Evolutionary conservation across 768 basidiomycete genomes (phyloP).

Genomic region (Boletus rubescentipes): DNA sequence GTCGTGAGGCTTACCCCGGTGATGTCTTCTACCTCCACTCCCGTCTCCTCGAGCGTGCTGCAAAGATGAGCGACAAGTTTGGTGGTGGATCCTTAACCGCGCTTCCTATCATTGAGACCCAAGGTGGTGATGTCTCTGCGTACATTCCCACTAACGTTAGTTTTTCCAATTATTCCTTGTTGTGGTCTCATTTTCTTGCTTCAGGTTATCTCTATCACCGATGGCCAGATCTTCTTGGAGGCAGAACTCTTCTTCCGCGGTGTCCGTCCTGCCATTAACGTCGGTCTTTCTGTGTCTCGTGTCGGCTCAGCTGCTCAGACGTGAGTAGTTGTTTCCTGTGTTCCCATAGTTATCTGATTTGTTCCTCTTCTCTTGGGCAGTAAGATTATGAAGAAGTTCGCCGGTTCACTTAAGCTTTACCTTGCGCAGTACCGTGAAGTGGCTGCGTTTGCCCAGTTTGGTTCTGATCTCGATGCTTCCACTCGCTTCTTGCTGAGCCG

Average conservation of each 20-base stretch:
- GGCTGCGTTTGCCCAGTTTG: slow-evolving; percentile 98
- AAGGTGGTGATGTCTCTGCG: slow-evolving; percentile 99
- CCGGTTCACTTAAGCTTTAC: slow-evolving; percentile 99
- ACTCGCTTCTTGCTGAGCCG: slow-evolving; percentile 97
- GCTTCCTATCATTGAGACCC: slow-evolving; percentile 99
- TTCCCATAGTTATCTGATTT: neutral
- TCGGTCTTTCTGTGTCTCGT: slow-evolving; percentile 99
- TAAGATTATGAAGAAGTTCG: slow-evolving; percentile 99
- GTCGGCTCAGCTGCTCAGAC: slow-evolving; percentile 99
- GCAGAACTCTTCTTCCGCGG: slow-evolving; percentile 99
- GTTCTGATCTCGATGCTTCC: slow-evolving; percentile 99
- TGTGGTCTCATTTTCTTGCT: slow-evolving; percentile 2
- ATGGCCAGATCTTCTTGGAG: slow-evolving; percentile 99
- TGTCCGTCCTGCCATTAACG: slow-evolving; percentile 99
- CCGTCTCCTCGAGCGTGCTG: slow-evolving; percentile 98
- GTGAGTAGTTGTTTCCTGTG: slow-evolving; percentile 47
- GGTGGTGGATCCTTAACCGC: slow-evolving; percentile 99
- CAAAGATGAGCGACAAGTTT: slow-evolving; percentile 99
- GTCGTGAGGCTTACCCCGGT: slow-evolving; percentile 99
- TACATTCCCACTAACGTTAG: slow-evolving; percentile 93
- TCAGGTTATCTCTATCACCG: slow-evolving; percentile 99
- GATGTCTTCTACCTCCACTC: slow-evolving; percentile 99
- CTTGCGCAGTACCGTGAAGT: slow-evolving; percentile 99
- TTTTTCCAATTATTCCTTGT: neutral
- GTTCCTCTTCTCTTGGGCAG: slow-evolving; percentile 38